Evolutionary conservation across 2,329 filamentous ascomycete genomes (phyloP), one percentile per base, ranked within the genome.

Genomic region (Colletotrichum magnum): DNA sequence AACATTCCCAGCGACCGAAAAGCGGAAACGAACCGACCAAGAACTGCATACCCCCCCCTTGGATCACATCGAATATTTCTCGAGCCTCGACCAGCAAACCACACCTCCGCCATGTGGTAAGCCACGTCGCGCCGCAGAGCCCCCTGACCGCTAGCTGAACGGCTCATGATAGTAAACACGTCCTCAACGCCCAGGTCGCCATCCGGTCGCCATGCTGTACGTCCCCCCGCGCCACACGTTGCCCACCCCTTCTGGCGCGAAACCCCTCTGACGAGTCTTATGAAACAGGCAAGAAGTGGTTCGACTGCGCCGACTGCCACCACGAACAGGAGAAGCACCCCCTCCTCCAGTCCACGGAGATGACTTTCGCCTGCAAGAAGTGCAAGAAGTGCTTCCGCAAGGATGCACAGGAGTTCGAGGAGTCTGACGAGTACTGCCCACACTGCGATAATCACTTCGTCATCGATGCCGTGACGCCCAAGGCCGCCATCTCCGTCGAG

Each of bases 401-500:
- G 80, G 94, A 99, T 76, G 92, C 92, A 53, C 85, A 89, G 73
- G 93, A 97, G 79, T 98, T 97, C 76, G 96, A 99, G 75, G 96
- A 99, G 75, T 92, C 93, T 79, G 96, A 99, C 84, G 97, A 99
- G 81, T 99, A 97, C 87, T 99, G 96, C 85, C 97, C 96, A 24
- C 94, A 98, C 84, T 99, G 96, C 85, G 96, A 99, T 79, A 99
- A 99, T 84, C 97, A 99, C 82, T 99, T 95, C 78, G 93, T 99
- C 47, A 86, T 99, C 72, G 95, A 98, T 5, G 97, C 96, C 59
- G 82, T 92, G 74, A 93, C 92, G 5, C 94, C 96, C 24, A 93
- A 97, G 82, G 89, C 95, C 10, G 88, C 92, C 43, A 83, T 99
- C 59, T 90, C 95, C 73, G 88, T 99, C 59, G 96, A 99, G 84